These are phyloP conservation scores for Colletotrichum liriopes DNA, from an alignment of 2,329 filamentous ascomycete species.

Conservation along the genomic window DNA sequence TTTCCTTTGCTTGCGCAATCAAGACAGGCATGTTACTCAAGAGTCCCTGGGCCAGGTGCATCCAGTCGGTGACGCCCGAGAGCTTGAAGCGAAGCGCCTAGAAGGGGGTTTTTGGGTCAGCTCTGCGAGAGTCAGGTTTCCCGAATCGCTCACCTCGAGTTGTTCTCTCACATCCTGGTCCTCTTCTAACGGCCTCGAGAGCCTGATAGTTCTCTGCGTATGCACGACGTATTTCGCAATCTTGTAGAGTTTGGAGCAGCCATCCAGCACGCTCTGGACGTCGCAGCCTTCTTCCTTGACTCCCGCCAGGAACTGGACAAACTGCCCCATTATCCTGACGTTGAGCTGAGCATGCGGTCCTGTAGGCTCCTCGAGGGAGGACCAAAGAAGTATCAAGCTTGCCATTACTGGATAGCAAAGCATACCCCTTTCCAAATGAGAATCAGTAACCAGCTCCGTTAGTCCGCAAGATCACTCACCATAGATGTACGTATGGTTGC, in stretches of 20 bases:
- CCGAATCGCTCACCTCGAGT: constrained; percentile 20
- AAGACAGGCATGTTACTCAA: constrained; percentile 25
- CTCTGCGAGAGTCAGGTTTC: background rate
- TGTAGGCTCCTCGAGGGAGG: constrained; percentile 32
- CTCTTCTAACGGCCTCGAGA: constrained; percentile 21
- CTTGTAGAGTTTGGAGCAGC: constrained; percentile 37
- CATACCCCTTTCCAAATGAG: constrained; percentile 7
- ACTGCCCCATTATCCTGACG: constrained; percentile 28
- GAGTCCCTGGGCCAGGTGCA: constrained; percentile 32
- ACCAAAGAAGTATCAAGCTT: constrained; percentile 31
- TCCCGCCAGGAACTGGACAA: constrained; percentile 33
- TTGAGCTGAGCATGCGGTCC: constrained; percentile 26
- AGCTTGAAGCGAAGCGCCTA: constrained; percentile 30
- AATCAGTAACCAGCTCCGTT: background rate
- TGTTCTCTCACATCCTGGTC: constrained; percentile 28
- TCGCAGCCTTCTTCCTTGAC: constrained; percentile 33
- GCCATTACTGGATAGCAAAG: constrained; percentile 32
- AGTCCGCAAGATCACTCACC: background rate
- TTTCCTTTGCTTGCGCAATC: constrained; percentile 11
- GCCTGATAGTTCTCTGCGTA: constrained; percentile 21
- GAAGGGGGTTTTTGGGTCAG: background rate
- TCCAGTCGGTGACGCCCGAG: constrained; percentile 36
- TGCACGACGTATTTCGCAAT: constrained; percentile 36
- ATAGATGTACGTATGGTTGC: constrained; percentile 28
- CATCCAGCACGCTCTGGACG: constrained; percentile 20